These are phyloP conservation scores for Fusarium pseudograminearum DNA, from an alignment of 2,329 filamentous ascomycete genomes.

Conservation along the genomic window DNA sequence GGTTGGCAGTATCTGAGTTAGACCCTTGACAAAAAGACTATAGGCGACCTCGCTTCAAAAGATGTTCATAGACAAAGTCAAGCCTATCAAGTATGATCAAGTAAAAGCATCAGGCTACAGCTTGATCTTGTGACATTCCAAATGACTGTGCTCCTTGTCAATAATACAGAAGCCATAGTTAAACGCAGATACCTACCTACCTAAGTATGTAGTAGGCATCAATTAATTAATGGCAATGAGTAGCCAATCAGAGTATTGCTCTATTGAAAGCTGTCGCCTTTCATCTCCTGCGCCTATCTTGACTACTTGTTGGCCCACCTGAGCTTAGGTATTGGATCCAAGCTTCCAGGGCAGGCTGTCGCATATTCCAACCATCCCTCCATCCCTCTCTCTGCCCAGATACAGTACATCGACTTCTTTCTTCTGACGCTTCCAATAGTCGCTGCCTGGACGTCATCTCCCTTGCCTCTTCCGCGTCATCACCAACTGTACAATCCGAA, in stretches of 20 bases:
- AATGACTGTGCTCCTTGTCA: not conserved
- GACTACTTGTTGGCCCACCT: conserved; percentile 8
- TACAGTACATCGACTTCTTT: conserved; percentile 7
- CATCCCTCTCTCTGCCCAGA: not conserved
- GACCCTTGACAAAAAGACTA: not conserved
- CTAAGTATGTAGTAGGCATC: not conserved
- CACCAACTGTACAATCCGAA: conserved; percentile 2
- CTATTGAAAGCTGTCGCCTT: conserved; percentile 44
- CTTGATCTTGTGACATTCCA: not conserved
- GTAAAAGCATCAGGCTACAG: not conserved
- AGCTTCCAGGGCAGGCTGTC: conserved; percentile 10
- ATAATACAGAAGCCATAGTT: not conserved
- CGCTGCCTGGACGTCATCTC: conserved; percentile 18
- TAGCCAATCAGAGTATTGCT: conserved; percentile 37
- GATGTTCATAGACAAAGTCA: not conserved
- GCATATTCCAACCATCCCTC: conserved; percentile 17
- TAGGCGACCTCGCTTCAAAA: not conserved
- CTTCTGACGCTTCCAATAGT: conserved; percentile 14
- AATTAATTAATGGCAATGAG: not conserved
- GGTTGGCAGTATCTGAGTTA: not conserved
- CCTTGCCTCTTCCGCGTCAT: not conserved
- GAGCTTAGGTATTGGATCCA: not conserved
- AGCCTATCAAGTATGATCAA: not conserved
- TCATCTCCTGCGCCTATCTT: conserved; percentile 7
- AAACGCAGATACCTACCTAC: too few species aligned